A percentile compares a stretch with the other conserved stretches of the same genome.
Evolutionary conservation across 768 basidiomycete genomes (phyloP).

Genomic region (Postia placenta): DNA sequence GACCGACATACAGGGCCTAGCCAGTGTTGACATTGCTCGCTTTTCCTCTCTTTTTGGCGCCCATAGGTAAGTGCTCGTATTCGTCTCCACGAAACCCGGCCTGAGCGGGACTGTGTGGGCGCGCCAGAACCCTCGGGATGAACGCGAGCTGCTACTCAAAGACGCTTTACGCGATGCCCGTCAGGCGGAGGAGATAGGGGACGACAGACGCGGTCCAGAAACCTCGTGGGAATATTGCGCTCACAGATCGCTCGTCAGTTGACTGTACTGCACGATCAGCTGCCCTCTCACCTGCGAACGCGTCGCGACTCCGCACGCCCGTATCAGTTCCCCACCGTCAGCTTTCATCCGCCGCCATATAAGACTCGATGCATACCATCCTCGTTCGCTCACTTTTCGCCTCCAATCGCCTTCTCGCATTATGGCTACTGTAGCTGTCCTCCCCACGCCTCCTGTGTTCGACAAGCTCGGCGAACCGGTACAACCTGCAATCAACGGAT

Average conservation of each 20-base stretch:
- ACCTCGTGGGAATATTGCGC: neutral
- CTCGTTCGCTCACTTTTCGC: neutral
- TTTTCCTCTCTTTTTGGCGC: no score
- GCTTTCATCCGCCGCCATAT: neutral
- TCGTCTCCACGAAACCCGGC: no score
- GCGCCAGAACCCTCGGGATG: no score
- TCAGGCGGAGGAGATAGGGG: no score
- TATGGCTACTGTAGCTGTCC: conserved; percentile 7
- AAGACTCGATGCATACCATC: neutral
- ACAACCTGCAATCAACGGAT: neutral
- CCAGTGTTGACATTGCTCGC: no score
- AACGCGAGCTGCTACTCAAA: no score
- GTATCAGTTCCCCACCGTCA: neutral
- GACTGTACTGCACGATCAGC: neutral
- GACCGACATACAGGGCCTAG: no score
- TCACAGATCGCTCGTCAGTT: neutral
- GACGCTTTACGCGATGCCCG: no score
- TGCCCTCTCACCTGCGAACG: neutral
- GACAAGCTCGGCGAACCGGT: neutral
- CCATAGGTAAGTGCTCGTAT: no score
- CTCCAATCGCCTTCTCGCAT: neutral
- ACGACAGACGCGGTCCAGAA: no score
- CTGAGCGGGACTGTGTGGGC: no score
- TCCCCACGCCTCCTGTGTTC: neutral
- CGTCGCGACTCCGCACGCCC: neutral